Evolutionary conservation across 2,329 filamentous ascomycete species (phyloP), one percentile per base, ranked within the genome.

Genomic region (Parastagonospora nodorum): DNA sequence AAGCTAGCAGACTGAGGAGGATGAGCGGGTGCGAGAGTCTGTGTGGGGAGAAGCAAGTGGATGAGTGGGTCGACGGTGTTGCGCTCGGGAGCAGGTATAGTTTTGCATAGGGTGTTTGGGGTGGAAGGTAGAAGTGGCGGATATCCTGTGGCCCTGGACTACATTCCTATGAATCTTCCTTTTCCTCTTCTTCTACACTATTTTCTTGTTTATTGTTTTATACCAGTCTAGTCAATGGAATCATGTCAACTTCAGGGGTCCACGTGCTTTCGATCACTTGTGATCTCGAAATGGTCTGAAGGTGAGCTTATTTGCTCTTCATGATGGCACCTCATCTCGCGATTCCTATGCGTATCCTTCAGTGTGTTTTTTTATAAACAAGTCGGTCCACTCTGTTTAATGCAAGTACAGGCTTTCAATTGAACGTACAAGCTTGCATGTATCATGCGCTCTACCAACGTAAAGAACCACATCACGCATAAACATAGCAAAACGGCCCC

Each of bases 401-500:
- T n/a, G n/a, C n/a, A n/a, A n/a, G n/a, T n/a, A n/a, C n/a, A n/a
- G n/a, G n/a, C n/a, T n/a, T n/a, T n/a, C n/a, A n/a, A n/a, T n/a
- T n/a, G n/a, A n/a, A n/a, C n/a, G n/a, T n/a, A n/a, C n/a, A n/a
- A n/a, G n/a, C n/a, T n/a, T n/a, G n/a, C n/a, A n/a, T n/a, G n/a
- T n/a, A n/a, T n/a, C n/a, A n/a, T n/a, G n/a, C n/a, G n/a, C n/a
- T n/a, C n/a, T n/a, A n/a, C n/a, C n/a, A n/a, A n/a, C n/a, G n/a
- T n/a, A n/a, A n/a, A n/a, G n/a, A n/a, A 24, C 19, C 19, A 24
- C 19, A 3, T 24, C 55, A 68, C 11, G 61, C 54, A 56, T 80
- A 80, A 4, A 78, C 66, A 49, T 80, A 80, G 53, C 77, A 80
- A 50, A 80, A 78, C 4, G 74, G 76, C 2, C 77, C 77, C n/a